phyloP scores from a whole-genome alignment of 2,329 filamentous ascomycete species.

The Scytalidium lignicola region DNA sequence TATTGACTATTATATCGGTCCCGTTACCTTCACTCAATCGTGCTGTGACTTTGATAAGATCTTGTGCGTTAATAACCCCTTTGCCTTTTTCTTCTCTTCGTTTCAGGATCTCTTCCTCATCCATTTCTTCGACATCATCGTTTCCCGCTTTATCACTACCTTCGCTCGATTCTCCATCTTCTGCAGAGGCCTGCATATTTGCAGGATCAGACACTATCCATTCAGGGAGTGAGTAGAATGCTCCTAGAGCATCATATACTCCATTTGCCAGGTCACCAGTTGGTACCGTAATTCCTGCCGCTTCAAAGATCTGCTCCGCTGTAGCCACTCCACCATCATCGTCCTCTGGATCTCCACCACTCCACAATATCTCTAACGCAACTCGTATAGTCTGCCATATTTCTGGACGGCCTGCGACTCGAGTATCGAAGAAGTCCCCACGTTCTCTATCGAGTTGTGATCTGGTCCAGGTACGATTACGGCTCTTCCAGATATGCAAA shows the following conservation, averaged over 20 bases:
- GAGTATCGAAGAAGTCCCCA: conserved; percentile 82
- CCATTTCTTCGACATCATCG: conserved; percentile 9
- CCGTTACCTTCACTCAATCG: conserved; percentile 38
- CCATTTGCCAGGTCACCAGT: conserved; percentile 66
- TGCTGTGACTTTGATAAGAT: conserved; percentile 19
- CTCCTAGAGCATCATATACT: conserved; percentile 66
- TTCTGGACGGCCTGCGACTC: conserved; percentile 71
- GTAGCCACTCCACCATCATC: conserved; percentile 46
- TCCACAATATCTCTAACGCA: conserved; percentile 64
- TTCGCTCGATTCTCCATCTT: conserved; percentile 16
- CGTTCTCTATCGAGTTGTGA: conserved; percentile 64
- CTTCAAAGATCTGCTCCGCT: conserved; percentile 76
- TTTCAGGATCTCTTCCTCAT: conserved; percentile 38
- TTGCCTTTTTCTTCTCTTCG: conserved; percentile 43
- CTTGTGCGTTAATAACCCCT: conserved; percentile 17
- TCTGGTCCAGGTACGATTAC: conserved; percentile 64
- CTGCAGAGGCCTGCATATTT: conserved; percentile 38
- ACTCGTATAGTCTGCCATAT: conserved; percentile 73
- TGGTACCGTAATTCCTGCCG: conserved; percentile 69
- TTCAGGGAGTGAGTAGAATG: conserved; percentile 63
- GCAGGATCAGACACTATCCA: conserved; percentile 64
- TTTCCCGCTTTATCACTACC: conserved; percentile 15
- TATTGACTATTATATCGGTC: conserved; percentile 54
- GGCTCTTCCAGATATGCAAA: conserved; percentile 60
- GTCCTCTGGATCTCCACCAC: conserved; percentile 29